Evolutionary conservation across 192 early-diverging fungal species (phyloP), one percentile per base, ranked within the genome.

Genomic region (Phycomyces blakesleeanus): DNA sequence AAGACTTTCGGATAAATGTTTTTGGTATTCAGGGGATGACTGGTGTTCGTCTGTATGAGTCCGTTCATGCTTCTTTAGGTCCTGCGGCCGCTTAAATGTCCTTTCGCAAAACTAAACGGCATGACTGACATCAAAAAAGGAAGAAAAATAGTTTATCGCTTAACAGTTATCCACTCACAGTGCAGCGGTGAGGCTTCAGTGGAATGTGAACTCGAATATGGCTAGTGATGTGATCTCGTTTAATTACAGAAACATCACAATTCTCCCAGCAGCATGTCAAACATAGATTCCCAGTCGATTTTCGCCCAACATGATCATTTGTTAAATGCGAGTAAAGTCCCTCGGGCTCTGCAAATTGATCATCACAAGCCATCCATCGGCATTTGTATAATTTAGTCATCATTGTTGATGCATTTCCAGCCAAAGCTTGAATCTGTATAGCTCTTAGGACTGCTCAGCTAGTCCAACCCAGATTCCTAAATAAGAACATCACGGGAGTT

Each of bases 51-150:
- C 78, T 29, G 73, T 64, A 70, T 94, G 93, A n/a, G 83, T 93
- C 69, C 85, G 86, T 70, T 91, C 90, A 73, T 96, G 94, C 69
- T 96, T 96, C 72, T 89, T 92, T 70, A 96, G 73, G 73, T 96
- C 94, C 79, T 96, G 94, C 11, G 91, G 91, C 11, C 93, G 85
- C 75, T 96, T 47, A 18, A 47, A 47, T 14, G 44, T 47, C 11
- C 18, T 47, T n/a, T 18, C 18, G 18, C 44, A 47, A 47, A 47
- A 47, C 44, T 47, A 47, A 47, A 18, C 3, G 44, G 40, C n/a
- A 34, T 34, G 29, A 34, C 29, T 34, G 29, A 34, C 29, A 34
- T 34, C 29, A 34, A 34, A 34, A 34, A 34, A 5, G 7, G 29
- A n/a, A 34, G 29, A 34, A 34, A 34, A 34, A 34, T 7, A 34